A percentile compares a stretch with the other conserved stretches of the same genome.
Evolutionary conservation across 2,329 filamentous ascomycete genomes (phyloP).

Genomic region (Neoascochyta sp.): DNA sequence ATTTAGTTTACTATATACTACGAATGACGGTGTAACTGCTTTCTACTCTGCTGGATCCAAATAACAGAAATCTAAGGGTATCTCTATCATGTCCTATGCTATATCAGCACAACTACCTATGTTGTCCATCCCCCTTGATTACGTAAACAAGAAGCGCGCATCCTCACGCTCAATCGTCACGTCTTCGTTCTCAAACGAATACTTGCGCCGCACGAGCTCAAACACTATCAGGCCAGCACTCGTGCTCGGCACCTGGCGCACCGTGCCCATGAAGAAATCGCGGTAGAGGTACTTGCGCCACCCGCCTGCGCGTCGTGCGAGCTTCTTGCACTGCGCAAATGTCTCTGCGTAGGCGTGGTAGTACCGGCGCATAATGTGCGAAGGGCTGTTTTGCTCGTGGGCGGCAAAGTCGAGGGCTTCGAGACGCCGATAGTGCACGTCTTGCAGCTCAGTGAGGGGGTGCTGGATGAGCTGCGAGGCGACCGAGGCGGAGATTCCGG

Average conservation of each 20-base stretch:
- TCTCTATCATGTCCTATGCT: too few relatives aligned
- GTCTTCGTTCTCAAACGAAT: slow-evolving; percentile 59
- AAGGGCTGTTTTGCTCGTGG: slow-evolving; percentile 32
- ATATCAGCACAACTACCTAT: too few relatives aligned
- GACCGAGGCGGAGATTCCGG: slow-evolving; percentile 65
- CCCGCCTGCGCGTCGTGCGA: slow-evolving; percentile 57
- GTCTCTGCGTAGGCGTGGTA: slow-evolving; percentile 69
- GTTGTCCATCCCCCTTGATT: too few relatives aligned
- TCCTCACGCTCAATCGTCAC: slow-evolving; percentile 56
- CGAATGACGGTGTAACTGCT: too few relatives aligned
- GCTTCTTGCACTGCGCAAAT: slow-evolving; percentile 55
- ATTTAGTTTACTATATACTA: too few relatives aligned
- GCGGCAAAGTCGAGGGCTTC: slow-evolving; percentile 65
- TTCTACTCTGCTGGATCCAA: too few relatives aligned
- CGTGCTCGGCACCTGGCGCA: slow-evolving; percentile 72
- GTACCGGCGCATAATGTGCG: slow-evolving; percentile 55
- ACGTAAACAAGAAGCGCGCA: slow-evolving; percentile 70
- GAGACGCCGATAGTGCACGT: slow-evolving; percentile 68
- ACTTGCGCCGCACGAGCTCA: slow-evolving; percentile 70
- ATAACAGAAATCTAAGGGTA: too few relatives aligned
- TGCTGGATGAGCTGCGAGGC: slow-evolving; percentile 67
- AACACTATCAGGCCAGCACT: slow-evolving; percentile 76
- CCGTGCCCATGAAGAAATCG: slow-evolving; percentile 68
- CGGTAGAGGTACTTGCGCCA: slow-evolving; percentile 64
- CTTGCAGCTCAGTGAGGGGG: slow-evolving; percentile 66